Evolutionary conservation across 2,329 filamentous ascomycete species (phyloP).

Genomic region (Aspergillus flavus): DNA sequence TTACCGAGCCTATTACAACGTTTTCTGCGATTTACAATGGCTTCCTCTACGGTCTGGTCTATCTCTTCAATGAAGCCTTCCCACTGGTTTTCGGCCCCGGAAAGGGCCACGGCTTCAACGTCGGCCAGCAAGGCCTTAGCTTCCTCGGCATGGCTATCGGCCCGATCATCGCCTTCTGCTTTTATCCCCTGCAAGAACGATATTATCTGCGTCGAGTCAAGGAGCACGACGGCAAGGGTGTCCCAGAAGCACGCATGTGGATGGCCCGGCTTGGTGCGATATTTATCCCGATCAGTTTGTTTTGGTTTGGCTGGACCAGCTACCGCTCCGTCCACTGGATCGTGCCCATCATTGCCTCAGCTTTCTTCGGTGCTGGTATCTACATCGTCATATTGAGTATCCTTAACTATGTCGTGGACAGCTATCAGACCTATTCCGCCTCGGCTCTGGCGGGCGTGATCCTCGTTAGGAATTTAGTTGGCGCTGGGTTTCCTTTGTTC

Average conservation of each 20-base stretch:
- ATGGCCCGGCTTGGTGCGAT: constrained; percentile 64
- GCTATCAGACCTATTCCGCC: constrained; percentile 71
- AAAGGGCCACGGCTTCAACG: constrained; percentile 59
- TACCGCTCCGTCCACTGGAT: constrained; percentile 67
- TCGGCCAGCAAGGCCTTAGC: constrained; percentile 57
- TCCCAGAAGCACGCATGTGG: constrained; percentile 67
- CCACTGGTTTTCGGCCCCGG: constrained; percentile 66
- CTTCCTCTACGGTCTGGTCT: constrained; percentile 75
- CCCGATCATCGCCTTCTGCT: constrained; percentile 63
- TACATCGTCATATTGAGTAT: constrained; percentile 73
- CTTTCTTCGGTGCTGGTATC: constrained; percentile 70
- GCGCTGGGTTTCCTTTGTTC: constrained; percentile 37
- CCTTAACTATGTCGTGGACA: constrained; percentile 74
- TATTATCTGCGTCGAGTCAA: constrained; percentile 42
- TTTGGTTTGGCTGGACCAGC: constrained; percentile 70
- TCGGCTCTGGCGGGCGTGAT: constrained; percentile 76
- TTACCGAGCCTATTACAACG: constrained; percentile 32
- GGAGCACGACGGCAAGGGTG: constrained; percentile 51
- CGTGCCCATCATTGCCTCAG: constrained; percentile 65
- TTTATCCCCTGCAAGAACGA: constrained; percentile 52
- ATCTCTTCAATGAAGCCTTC: constrained; percentile 75
- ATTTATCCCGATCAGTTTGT: constrained; percentile 65
- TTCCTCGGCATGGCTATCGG: constrained; percentile 64
- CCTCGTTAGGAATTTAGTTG: constrained; percentile 66
- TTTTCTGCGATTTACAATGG: constrained; percentile 47